Evolutionary conservation across 805 yeast species (phyloP), one percentile per base, ranked within the genome.

Genomic region (Candida sphagnicola): DNA sequence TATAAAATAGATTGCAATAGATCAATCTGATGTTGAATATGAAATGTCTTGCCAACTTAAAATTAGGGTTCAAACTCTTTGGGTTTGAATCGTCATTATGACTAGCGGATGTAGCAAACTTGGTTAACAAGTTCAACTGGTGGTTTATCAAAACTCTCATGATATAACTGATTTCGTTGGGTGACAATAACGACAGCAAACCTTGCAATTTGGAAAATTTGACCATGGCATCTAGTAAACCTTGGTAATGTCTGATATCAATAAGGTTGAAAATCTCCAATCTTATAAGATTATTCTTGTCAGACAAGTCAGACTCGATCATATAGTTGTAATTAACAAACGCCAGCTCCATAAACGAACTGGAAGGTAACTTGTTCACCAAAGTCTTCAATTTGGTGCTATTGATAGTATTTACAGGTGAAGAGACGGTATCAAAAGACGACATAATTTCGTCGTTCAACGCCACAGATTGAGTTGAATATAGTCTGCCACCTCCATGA

Each of bases 1-100:
- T 35, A 36, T 42, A 56, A n/a, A 62, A 33, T 18, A 62, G 35
- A 19, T 54, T 50, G 28, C 51, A 40, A 34, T 62, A 61, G 2
- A 61, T 43, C 6, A 35, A 35, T 41, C 70, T 50, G 25, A 64
- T 45, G 12, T 31, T 15, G 15, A 19, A 13, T 8, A 33, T 10
- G 10, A 33, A 23, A 12, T 24, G 26, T 23, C 18, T 18, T 23
- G 28, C 4, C 8, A 19, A 16, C 5, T 19, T 23, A 16, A 33
- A 33, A 4, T 8, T 33, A 28, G 17, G 8, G 25, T 21, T 21
- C 11, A 11, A n/a, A 5, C 23, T 24, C n/a, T 10, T 34, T 8
- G 18, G 6, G 8, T 49, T 11, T 41, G 43, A 28, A n/a, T 13
- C 11, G 4, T 34, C 28, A 17, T 32, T n/a, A 11, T 18, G 11